Percentiles rank a stretch among this genome's conserved stretches.
Evolutionary conservation across 140 eudicot species (phyloP).

Genomic region (Oenanthe javanica): DNA sequence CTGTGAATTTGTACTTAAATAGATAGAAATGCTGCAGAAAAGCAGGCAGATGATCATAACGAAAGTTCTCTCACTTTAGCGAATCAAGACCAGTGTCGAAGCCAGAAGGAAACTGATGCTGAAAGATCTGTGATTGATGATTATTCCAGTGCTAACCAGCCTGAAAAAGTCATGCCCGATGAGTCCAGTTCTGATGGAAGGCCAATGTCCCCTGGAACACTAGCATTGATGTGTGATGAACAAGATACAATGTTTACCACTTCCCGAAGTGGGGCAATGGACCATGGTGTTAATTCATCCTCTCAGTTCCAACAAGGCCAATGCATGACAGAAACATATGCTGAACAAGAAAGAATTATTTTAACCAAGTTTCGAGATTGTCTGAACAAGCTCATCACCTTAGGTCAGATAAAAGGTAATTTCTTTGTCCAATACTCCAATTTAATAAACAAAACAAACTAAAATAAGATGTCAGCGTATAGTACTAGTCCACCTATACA

Average conservation of each 20-base stretch:
- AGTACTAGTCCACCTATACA: not conserved
- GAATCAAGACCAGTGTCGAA: conserved; percentile 34
- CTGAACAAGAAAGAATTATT: conserved; percentile 67
- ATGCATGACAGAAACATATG: conserved; percentile 42
- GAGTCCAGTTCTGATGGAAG: conserved; percentile 44
- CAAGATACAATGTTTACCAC: conserved; percentile 59
- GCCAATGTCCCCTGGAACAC: conserved; percentile 94
- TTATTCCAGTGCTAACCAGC: conserved; percentile 27
- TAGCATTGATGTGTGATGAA: conserved; percentile 98
- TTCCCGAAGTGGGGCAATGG: conserved; percentile 30
- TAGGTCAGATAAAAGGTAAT: conserved; percentile 87
- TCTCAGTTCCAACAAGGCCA: conserved; percentile 43
- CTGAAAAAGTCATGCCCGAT: conserved; percentile 31
- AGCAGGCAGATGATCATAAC: conserved; percentile 33
- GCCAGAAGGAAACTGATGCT: conserved; percentile 33
- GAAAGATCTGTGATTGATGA: conserved; percentile 29
- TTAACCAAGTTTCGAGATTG: conserved; percentile 85
- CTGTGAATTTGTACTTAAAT: not conserved
- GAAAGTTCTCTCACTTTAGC: conserved; percentile 45
- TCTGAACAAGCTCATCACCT: conserved; percentile 70
- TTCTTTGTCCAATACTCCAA: conserved; percentile 4
- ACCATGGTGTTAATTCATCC: conserved; percentile 16
- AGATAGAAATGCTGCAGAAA: conserved; percentile 24
- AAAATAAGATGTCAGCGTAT: not conserved
- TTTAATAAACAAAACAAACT: not conserved